These are phyloP conservation scores for Phytophthora boehmeriae DNA, from an alignment of 352 stramenopile species.

Conservation along the genomic window DNA sequence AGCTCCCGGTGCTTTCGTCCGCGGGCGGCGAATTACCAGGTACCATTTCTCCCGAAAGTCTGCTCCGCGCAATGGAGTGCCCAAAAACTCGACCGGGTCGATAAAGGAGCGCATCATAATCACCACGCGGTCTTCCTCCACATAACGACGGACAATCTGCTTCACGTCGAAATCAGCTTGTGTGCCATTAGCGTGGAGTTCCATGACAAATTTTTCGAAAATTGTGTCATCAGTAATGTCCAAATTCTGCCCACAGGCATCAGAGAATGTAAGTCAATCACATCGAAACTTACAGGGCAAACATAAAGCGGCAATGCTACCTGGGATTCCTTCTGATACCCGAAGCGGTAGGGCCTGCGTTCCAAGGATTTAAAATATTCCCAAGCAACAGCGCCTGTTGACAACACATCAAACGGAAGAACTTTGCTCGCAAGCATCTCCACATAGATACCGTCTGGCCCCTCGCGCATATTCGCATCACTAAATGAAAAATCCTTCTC, in stretches of 20 bases:
- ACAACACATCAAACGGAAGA: slow-evolving; percentile 41
- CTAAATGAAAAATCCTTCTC: slow-evolving; percentile 36
- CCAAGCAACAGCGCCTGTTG: slow-evolving; percentile 44
- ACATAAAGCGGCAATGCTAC: slow-evolving; percentile 14
- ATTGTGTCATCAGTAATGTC: slow-evolving; percentile 54
- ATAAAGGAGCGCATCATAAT: slow-evolving; percentile 63
- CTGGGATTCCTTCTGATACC: slow-evolving; percentile 42
- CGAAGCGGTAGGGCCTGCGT: slow-evolving; percentile 42
- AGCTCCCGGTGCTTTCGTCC: slow-evolving; percentile 24
- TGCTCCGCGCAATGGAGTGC: slow-evolving; percentile 41
- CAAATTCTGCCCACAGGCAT: slow-evolving; percentile 10
- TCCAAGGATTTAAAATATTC: slow-evolving; percentile 51
- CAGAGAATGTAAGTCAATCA: background rate
- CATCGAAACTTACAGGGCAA: background rate
- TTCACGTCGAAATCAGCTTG: slow-evolving; percentile 56
- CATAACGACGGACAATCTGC: slow-evolving; percentile 53
- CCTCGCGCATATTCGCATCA: too few relatives aligned
- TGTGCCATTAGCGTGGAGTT: slow-evolving; percentile 54
- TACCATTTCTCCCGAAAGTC: slow-evolving; percentile 63
- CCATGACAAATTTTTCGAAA: slow-evolving; percentile 57
- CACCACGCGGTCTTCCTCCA: slow-evolving; percentile 51
- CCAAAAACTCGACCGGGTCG: slow-evolving; percentile 55
- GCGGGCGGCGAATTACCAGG: slow-evolving; percentile 50
- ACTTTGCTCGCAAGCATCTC: slow-evolving; percentile 57
- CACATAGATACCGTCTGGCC: too few relatives aligned